Percentiles rank a stretch among this genome's conserved stretches.
Evolutionary conservation across 2,329 filamentous ascomycete genomes (phyloP).

Genomic region (Coniochaeta hoffmannii): DNA sequence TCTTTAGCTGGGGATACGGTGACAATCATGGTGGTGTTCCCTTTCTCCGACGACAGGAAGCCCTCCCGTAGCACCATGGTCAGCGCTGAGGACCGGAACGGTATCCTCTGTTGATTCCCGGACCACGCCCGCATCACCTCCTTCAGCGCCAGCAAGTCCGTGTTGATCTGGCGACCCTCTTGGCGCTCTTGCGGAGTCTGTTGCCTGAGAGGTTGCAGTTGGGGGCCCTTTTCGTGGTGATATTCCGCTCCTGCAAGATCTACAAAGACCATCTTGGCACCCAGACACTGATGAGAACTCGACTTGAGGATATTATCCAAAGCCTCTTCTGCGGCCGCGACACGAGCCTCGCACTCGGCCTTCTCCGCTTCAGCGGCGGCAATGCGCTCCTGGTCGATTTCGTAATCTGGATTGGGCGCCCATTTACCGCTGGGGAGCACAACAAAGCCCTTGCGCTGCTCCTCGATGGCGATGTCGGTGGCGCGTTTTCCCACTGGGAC

Average conservation of each 20-base stretch:
- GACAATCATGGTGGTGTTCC: conserved; percentile 13
- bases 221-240: conserved; percentile 20
- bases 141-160: conserved; percentile 34
- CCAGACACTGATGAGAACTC: conserved; percentile 21
- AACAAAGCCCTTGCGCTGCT: conserved; percentile 23
- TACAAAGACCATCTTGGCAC: conserved; percentile 34
- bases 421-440: conserved; percentile 22
- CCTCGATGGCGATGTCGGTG: conserved; percentile 30
- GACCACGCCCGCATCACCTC: conserved; percentile 36
- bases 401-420: conserved; percentile 24
- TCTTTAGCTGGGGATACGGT: conserved; percentile 27
- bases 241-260: conserved; percentile 38
- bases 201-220: conserved; percentile 9
- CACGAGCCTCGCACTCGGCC: conserved; percentile 21
- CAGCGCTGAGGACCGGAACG: conserved; percentile 31
- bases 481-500: conserved; percentile 35
- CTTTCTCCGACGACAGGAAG: conserved; percentile 16
- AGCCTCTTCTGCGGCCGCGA: conserved; percentile 25
- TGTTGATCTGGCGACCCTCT: conserved; percentile 35
- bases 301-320: conserved; percentile 18
- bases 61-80: conserved; percentile 34
- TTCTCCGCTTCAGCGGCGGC: conserved; percentile 31
- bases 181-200: conserved; percentile 29
- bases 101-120: conserved; percentile 24
- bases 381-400: conserved; percentile 27